These are phyloP conservation scores for Periconia macrospinosa DNA, from an alignment of 2,329 filamentous ascomycete species.

Conservation along the genomic window DNA sequence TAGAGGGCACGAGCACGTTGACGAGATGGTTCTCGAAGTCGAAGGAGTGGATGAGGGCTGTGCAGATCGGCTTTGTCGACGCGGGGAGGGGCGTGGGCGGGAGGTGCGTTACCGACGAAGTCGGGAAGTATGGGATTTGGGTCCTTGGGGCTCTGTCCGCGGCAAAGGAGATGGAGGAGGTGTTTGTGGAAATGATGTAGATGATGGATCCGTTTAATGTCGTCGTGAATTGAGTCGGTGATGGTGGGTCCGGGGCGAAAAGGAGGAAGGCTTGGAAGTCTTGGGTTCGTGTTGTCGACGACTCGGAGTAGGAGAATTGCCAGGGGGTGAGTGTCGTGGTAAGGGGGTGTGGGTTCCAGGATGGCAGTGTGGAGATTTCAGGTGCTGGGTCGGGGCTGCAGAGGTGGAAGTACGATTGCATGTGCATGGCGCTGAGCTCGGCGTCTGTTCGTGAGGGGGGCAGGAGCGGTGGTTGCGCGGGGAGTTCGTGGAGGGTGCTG, in stretches of 20 bases:
- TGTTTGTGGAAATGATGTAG: slow-evolving; percentile 63
- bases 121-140: slow-evolving; percentile 63
- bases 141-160: slow-evolving; percentile 51
- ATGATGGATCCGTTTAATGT: slow-evolving; percentile 72
- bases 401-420: slow-evolving; percentile 77
- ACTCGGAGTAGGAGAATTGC: slow-evolving; percentile 62
- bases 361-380: slow-evolving; percentile 5
- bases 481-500: slow-evolving; percentile 55
- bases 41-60: slow-evolving; percentile 71
- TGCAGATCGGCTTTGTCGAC: slow-evolving; percentile 62
- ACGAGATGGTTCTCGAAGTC: slow-evolving; percentile 58
- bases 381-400: slow-evolving; percentile 20
- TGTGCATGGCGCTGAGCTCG: slow-evolving; percentile 73
- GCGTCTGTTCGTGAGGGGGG: slow-evolving; percentile 59
- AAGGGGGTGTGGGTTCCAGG: slow-evolving; percentile 60
- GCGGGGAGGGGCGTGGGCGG: slow-evolving; percentile 58
- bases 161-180: slow-evolving; percentile 21
- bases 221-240: slow-evolving; percentile 61
- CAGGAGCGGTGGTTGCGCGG: slow-evolving; percentile 52
- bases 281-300: slow-evolving; percentile 48
- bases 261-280: slow-evolving; percentile 65
- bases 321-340: slow-evolving; percentile 59
- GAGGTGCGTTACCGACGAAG: slow-evolving; percentile 49
- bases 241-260: slow-evolving; percentile 64
- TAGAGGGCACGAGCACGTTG: slow-evolving; percentile 67